Evolutionary conservation across 768 basidiomycete genomes (phyloP).

Genomic region (Plicaturopsis crispa): DNA sequence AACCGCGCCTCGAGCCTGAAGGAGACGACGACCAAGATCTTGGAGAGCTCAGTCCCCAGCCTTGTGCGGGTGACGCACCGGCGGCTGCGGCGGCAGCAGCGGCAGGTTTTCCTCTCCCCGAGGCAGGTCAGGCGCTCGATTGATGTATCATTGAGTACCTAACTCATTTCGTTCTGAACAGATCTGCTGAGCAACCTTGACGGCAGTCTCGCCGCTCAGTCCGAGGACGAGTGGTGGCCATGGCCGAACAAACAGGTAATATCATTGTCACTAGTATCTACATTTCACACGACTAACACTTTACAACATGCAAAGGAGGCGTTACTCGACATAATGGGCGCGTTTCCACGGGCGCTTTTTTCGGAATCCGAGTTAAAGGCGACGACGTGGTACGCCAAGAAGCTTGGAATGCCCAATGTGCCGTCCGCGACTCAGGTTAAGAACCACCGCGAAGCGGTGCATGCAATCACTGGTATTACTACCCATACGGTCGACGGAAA

Average conservation of each 20-base stretch:
- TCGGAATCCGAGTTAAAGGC: constrained; percentile 10
- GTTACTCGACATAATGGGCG: constrained; percentile 6
- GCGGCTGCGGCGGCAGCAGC: no score
- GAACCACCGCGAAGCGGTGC: constrained; percentile 1
- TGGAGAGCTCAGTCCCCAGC: no score
- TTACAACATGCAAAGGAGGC: constrained; percentile 3
- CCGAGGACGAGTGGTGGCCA: background rate
- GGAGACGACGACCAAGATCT: no score
- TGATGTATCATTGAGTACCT: no score
- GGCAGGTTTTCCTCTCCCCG: no score
- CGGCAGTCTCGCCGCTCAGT: no score
- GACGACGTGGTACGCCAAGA: constrained; percentile 8
- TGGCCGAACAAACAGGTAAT: background rate
- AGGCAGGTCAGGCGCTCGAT: no score
- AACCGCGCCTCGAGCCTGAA: no score
- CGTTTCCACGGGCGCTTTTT: constrained; percentile 10
- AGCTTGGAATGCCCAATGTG: constrained; percentile 1
- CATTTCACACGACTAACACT: background rate
- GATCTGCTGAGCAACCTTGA: no score
- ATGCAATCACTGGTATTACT: background rate
- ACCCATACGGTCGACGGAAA: background rate
- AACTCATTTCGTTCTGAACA: no score
- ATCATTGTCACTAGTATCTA: background rate
- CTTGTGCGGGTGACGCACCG: no score
- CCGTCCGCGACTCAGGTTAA: constrained; percentile 7